Evolutionary conservation across 306 rosid genomes (phyloP), one percentile per base, ranked within the genome.

Genomic region (Prunus padus): DNA sequence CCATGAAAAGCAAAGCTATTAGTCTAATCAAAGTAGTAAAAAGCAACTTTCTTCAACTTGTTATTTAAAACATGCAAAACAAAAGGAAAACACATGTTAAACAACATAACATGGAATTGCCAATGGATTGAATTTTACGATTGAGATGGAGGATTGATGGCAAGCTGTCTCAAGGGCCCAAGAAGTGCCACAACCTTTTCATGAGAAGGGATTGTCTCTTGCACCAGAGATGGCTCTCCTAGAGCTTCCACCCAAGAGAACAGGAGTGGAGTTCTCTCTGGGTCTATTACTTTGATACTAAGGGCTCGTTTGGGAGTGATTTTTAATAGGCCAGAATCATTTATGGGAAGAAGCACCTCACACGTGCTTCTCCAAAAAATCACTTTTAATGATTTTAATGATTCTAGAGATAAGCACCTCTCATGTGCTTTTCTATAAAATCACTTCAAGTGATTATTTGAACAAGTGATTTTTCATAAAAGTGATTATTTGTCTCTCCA

Each of bases 141-240:
- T 42, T 42, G 19, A n/a, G 70, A 42, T 19, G 71, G 71, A 66
- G 71, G 71, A 22, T 66, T 66, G 71, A 66, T 44, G 71, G 44
- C 13, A 44, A 25, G n/a, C 52, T 66, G 71, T 20, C 71, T 12
- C 71, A 51, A 26, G 3, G 26, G 28, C 4, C 65, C 72, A 31
- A 74, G 77, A 65, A 77, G 8, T 0, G 14, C 71, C 63, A 83
- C 82, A 31, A 59, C 1, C 62, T 78, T 78, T 11, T 78, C 81
- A 23, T 47, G 57, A 23, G 76, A 76, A 54, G 76, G 66, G 49
- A 30, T 61, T 19, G 26, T 5, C 65, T 71, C 57, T 78, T 78
- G 52, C 71, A 78, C 66, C 31, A 63, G 8, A 49, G 81, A 66
- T 11, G 50, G 19, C 26, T 72, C 77, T 26, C 2, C 19, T 2